A percentile compares a stretch with the other conserved stretches of the same genome.
These are phyloP conservation scores for Talaromyces atroroseus DNA, from an alignment of 2,329 filamentous ascomycete species.

Conservation along the genomic window DNA sequence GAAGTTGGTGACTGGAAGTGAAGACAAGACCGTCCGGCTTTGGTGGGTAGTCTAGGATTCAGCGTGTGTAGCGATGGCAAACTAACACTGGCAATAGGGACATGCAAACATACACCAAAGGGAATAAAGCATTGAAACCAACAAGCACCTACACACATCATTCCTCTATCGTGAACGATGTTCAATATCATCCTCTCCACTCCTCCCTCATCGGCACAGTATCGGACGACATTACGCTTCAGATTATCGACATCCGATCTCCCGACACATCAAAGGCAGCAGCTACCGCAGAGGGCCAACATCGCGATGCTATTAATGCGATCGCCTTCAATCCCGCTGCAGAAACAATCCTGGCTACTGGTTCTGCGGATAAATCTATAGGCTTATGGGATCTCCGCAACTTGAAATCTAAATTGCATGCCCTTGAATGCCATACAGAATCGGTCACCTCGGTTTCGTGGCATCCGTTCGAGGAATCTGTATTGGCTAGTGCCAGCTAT, in stretches of 20 bases:
- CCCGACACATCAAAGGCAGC: conserved; percentile 61
- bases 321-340: conserved; percentile 87
- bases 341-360: conserved; percentile 87
- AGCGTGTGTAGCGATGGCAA: not conserved
- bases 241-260: conserved; percentile 82
- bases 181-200: conserved; percentile 87
- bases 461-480: conserved; percentile 85
- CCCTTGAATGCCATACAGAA: conserved; percentile 80
- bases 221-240: conserved; percentile 88
- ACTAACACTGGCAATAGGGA: conserved; percentile 54
- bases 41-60: conserved; percentile 55
- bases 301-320: conserved; percentile 92
- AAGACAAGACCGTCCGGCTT: conserved; percentile 84
- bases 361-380: conserved; percentile 91
- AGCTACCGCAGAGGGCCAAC: conserved; percentile 65
- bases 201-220: conserved; percentile 83
- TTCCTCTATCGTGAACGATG: conserved; percentile 87
- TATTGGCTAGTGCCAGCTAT: conserved; percentile 86
- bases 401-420: conserved; percentile 82
- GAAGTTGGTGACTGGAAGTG: conserved; percentile 80
- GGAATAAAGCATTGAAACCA: conserved; percentile 65
- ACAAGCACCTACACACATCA: conserved; percentile 79
- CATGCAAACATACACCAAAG: conserved; percentile 66
- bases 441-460: conserved; percentile 88
- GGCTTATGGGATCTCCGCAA: conserved; percentile 94